Evolutionary conservation across 2,329 filamentous ascomycete genomes (phyloP).

Genomic region (Tolypocladium pustulatum): DNA sequence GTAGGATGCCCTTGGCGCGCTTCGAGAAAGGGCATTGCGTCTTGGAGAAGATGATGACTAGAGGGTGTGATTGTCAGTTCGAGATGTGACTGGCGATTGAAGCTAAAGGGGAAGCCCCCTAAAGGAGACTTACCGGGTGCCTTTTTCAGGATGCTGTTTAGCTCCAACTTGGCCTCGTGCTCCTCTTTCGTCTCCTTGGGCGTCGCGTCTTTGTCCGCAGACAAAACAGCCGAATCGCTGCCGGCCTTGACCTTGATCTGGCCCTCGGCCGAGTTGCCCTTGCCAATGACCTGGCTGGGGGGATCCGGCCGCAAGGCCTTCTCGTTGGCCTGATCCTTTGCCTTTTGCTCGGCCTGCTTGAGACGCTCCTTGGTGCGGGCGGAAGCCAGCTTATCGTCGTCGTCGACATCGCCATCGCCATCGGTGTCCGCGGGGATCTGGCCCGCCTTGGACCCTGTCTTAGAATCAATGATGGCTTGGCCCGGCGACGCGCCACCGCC

Average conservation of each 20-base stretch:
- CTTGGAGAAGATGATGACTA: constrained; percentile 95
- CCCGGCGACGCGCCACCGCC: constrained; percentile 12
- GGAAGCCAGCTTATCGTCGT: constrained; percentile 42
- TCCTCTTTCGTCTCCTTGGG: constrained; percentile 44
- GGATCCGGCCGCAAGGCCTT: constrained; percentile 53
- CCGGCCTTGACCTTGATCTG: constrained; percentile 26
- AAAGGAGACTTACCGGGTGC: constrained; percentile 56
- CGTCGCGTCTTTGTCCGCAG: constrained; percentile 22
- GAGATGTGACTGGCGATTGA: neutral
- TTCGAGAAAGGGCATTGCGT: constrained; percentile 81
- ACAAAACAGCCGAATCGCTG: constrained; percentile 12
- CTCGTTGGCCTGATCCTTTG: constrained; percentile 57
- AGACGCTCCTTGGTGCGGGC: constrained; percentile 48
- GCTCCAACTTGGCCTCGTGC: constrained; percentile 55
- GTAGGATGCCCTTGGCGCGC: constrained; percentile 73
- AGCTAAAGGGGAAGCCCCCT: too few species aligned
- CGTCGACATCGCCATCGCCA: constrained; percentile 43
- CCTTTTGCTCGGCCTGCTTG: constrained; percentile 57
- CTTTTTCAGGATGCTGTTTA: constrained; percentile 73
- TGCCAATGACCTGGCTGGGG: constrained; percentile 46
- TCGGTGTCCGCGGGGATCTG: constrained; percentile 36
- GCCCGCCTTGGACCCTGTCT: constrained; percentile 25
- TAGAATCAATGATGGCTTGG: constrained; percentile 29
- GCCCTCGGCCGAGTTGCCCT: constrained; percentile 45
- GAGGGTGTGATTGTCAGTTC: constrained; percentile 5